Percentiles rank a stretch among this genome's conserved stretches.
These are phyloP conservation scores for Tulasnella sp. DNA, from an alignment of 768 basidiomycete genomes.

Conservation along the genomic window DNA sequence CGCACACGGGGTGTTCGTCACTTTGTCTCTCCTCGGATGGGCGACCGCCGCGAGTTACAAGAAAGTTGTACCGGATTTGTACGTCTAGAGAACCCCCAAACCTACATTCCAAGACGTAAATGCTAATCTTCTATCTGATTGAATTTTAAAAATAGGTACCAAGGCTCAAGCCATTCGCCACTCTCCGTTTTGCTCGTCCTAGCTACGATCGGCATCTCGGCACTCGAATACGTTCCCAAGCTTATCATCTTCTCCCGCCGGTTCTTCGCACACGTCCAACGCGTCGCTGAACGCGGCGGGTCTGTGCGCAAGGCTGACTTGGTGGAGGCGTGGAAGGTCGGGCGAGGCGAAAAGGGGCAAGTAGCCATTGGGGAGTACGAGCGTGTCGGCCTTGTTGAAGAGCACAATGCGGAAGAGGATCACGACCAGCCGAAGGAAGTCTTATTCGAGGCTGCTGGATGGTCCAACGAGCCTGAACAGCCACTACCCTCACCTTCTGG, in stretches of 20 bases:
- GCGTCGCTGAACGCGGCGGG: slow-evolving; percentile 22
- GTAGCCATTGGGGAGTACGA: slow-evolving; percentile 8
- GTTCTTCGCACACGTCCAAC: slow-evolving; percentile 30
- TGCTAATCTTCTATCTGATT: not conserved
- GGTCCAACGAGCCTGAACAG: slow-evolving; percentile 28
- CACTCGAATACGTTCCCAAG: slow-evolving; percentile 50
- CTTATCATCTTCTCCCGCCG: not conserved
- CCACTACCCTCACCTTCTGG: not conserved
- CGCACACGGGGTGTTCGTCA: slow-evolving; percentile 65
- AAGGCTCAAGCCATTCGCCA: slow-evolving; percentile 58
- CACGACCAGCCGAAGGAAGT: not conserved
- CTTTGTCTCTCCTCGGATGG: slow-evolving; percentile 63
- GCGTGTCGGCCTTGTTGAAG: slow-evolving; percentile 16
- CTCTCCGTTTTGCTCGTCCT: slow-evolving; percentile 64
- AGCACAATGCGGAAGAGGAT: not conserved
- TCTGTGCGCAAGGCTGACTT: not conserved
- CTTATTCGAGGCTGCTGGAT: slow-evolving; percentile 20
- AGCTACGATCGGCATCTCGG: slow-evolving; percentile 52
- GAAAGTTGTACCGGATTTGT: slow-evolving; percentile 84
- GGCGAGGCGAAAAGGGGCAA: not conserved
- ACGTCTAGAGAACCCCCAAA: slow-evolving; percentile 43
- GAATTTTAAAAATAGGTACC: slow-evolving; percentile 42
- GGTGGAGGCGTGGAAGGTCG: not conserved
- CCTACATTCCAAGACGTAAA: not conserved
- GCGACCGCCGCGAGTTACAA: slow-evolving; percentile 70